These are phyloP conservation scores for Plasmodium malariae DNA, from an alignment of 169 alveolate species.

Conservation along the genomic window DNA sequence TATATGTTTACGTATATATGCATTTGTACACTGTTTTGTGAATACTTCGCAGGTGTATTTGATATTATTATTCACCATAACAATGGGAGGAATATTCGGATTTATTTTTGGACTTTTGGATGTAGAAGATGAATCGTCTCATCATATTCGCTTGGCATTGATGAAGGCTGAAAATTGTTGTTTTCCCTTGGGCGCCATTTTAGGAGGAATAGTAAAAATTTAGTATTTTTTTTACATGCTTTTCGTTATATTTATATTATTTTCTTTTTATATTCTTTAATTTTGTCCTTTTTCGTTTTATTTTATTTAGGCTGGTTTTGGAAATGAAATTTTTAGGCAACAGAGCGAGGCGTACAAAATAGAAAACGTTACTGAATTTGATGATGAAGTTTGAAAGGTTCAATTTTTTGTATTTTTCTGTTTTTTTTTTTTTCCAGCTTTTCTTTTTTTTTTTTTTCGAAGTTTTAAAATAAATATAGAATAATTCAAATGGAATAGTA, in stretches of 20 bases:
- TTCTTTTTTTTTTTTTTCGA: slow-evolving; percentile 39
- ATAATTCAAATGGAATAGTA: slow-evolving; percentile 1
- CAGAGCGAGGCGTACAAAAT: slow-evolving; percentile 83
- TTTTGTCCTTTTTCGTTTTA: slow-evolving; percentile 7
- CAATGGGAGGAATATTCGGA: slow-evolving; percentile 96
- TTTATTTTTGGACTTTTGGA: slow-evolving; percentile 95
- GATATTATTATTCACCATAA: slow-evolving; percentile 89
- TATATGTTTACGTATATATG: not conserved
- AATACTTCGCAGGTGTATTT: slow-evolving; percentile 85
- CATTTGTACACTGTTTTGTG: not conserved
- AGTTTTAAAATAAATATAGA: slow-evolving; percentile 11
- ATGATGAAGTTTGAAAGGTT: slow-evolving; percentile 85
- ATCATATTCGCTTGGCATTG: slow-evolving; percentile 92
- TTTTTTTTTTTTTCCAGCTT: slow-evolving; percentile 24
- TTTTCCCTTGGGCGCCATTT: slow-evolving; percentile 94
- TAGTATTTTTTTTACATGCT: not conserved
- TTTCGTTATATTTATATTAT: not conserved
- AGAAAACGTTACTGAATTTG: slow-evolving; percentile 86
- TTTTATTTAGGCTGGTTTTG: slow-evolving; percentile 84
- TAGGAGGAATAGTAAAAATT: slow-evolving; percentile 91
- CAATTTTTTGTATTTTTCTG: not conserved
- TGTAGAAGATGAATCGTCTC: slow-evolving; percentile 92
- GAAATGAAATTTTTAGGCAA: slow-evolving; percentile 88
- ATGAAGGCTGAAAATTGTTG: slow-evolving; percentile 93
- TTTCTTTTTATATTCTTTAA: not conserved